A percentile compares a stretch with the other conserved stretches of the same genome.
phyloP scores from a whole-genome alignment of 306 rosid species.

The Cicer yamashitae region DNA sequence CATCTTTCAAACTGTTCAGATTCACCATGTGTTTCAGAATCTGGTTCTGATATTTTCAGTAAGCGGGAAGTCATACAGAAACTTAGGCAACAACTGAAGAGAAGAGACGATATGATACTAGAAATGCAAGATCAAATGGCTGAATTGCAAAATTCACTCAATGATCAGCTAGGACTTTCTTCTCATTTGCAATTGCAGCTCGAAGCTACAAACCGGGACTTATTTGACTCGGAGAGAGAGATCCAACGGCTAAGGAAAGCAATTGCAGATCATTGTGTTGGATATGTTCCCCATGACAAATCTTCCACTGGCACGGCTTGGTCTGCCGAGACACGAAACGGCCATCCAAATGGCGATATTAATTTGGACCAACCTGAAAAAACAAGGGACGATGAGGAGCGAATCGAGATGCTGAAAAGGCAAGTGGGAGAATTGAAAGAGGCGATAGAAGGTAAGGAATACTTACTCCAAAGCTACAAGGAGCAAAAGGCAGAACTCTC shows the following conservation, averaged over 20 bases:
- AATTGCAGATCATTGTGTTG: constrained; percentile 89
- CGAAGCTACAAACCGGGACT: constrained; percentile 73
- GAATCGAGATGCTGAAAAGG: constrained; percentile 75
- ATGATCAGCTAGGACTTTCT: constrained; percentile 71
- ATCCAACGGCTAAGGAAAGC: constrained; percentile 91
- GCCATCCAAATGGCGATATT: constrained; percentile 68
- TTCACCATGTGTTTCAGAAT: constrained; percentile 93
- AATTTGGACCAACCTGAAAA: constrained; percentile 62
- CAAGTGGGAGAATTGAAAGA: constrained; percentile 93
- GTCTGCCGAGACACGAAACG: constrained; percentile 61
- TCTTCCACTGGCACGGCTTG: constrained; percentile 51
- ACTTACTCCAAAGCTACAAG: constrained; percentile 84
- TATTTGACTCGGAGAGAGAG: constrained; percentile 83
- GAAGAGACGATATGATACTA: constrained; percentile 91
- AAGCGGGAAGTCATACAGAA: constrained; percentile 95
- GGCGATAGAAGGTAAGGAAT: constrained; percentile 89
- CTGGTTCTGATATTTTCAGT: constrained; percentile 91
- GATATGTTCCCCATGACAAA: constrained; percentile 57
- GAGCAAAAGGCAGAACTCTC: constrained; percentile 87
- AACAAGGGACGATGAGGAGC: constrained; percentile 66
- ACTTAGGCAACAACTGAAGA: constrained; percentile 89
- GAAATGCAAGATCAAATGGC: constrained; percentile 98
- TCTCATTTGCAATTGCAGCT: constrained; percentile 84
- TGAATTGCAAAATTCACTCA: constrained; percentile 76
- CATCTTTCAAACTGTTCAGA: constrained; percentile 90